phyloP scores from a whole-genome alignment of 805 yeast genomes.

The Candida incommunis region DNA sequence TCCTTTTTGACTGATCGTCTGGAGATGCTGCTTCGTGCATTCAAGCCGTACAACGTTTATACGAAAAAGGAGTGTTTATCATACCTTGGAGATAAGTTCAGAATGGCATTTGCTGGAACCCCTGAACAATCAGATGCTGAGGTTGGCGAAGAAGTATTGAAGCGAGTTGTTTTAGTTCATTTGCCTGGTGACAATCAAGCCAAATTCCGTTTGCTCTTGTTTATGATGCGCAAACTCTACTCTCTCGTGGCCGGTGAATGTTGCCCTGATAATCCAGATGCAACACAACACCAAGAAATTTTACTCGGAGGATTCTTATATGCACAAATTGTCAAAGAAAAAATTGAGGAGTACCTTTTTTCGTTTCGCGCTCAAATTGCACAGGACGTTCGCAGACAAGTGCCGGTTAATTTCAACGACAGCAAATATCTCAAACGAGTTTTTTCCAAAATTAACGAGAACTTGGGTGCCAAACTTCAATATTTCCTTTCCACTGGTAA shows the following conservation, averaged over 20 bases:
- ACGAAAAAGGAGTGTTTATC: slow-evolving; percentile 84
- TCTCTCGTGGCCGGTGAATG: slow-evolving; percentile 95
- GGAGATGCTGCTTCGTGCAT: slow-evolving; percentile 80
- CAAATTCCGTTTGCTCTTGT: slow-evolving; percentile 75
- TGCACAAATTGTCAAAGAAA: slow-evolving; percentile 94
- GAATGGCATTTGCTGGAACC: slow-evolving; percentile 82
- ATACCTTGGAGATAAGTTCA: slow-evolving; percentile 88
- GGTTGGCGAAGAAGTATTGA: slow-evolving; percentile 75
- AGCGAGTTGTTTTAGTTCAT: slow-evolving; percentile 81
- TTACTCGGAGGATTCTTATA: slow-evolving; percentile 89
- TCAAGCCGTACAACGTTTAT: slow-evolving; percentile 64
- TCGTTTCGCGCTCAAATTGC: slow-evolving; percentile 59
- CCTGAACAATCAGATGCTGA: slow-evolving; percentile 80
- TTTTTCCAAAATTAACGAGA: slow-evolving; percentile 69
- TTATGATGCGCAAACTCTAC: slow-evolving; percentile 92
- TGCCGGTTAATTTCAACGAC: slow-evolving; percentile 69
- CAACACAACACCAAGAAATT: slow-evolving; percentile 96
- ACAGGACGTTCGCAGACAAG: slow-evolving; percentile 66
- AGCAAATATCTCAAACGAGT: slow-evolving; percentile 71
- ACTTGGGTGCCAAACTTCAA: slow-evolving; percentile 87
- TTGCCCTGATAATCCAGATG: slow-evolving; percentile 96
- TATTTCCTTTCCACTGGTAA: slow-evolving; percentile 96
- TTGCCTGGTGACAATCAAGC: slow-evolving; percentile 49
- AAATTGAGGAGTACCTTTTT: slow-evolving; percentile 82
- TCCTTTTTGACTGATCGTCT: slow-evolving; percentile 96